Conservation (phyloP, 2,329 filamentous ascomycete genomes). For the Venturia aucupariae region DNA sequence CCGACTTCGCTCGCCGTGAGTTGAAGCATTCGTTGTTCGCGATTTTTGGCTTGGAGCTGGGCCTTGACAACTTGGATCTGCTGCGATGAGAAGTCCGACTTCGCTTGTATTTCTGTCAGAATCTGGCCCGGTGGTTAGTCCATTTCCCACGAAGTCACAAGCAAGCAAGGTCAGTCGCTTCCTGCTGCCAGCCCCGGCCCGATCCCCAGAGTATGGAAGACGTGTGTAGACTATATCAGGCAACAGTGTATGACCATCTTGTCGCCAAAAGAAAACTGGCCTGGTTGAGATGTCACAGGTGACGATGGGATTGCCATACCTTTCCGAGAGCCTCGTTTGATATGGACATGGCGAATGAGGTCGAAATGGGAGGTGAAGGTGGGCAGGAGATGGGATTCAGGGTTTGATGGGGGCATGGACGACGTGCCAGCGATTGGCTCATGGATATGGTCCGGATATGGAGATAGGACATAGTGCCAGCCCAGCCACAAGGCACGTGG, state of each 20-base stretch:
- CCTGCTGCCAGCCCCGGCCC: no score
- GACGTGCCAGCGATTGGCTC: no score
- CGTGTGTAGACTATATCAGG: constrained; percentile 8
- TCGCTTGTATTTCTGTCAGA: constrained; percentile 86
- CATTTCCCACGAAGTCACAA: constrained; percentile 8
- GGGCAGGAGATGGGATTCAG: neutral
- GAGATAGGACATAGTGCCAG: no score
- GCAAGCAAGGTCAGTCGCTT: neutral
- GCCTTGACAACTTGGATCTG: constrained; percentile 80
- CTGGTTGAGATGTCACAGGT: neutral
- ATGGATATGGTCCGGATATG: no score
- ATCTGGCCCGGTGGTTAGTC: constrained; percentile 46
- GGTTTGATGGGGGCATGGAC: neutral
- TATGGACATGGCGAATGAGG: constrained; percentile 64
- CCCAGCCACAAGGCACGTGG: constrained; percentile 13
- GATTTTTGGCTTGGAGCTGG: constrained; percentile 76
- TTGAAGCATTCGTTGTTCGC: constrained; percentile 80
- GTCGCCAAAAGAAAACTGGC: neutral
- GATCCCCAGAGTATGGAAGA: neutral
- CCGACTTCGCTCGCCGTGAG: constrained; percentile 77
- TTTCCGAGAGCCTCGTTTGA: constrained; percentile 91
- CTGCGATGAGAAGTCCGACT: constrained; percentile 80
- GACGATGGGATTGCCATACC: constrained; percentile 40
- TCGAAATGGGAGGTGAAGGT: neutral
- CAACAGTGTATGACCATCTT: neutral